Conservation (phyloP, 2,329 filamentous ascomycete genomes). For the Chrysoporthe austroafricana region DNA sequence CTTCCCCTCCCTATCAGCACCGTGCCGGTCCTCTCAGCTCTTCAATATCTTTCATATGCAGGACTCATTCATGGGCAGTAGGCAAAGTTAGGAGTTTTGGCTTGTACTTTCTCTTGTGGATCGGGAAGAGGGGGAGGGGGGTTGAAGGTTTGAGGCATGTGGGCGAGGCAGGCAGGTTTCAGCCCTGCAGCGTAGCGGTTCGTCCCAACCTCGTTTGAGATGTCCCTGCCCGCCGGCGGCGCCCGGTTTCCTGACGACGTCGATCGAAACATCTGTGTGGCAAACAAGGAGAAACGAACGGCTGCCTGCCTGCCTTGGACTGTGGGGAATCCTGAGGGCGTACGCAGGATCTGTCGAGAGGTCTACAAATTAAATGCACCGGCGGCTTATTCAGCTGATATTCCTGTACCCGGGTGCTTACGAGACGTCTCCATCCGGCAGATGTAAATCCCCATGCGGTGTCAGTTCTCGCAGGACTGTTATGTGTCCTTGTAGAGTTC, state of each 20-base stretch:
- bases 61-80: background rate
- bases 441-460: background rate
- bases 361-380: background rate
- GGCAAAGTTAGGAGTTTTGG: background rate
- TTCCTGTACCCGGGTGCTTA: background rate
- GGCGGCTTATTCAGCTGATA: background rate
- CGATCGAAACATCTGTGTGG: background rate
- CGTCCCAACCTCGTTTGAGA: constrained; percentile 1
- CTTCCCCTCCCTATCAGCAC: background rate
- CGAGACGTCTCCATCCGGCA: background rate
- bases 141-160: background rate
- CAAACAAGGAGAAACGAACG: background rate
- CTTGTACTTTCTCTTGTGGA: no score
- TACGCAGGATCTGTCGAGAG: background rate
- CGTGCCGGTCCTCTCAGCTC: background rate
- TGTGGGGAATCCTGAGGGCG: background rate
- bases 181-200: background rate
- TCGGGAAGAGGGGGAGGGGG: no score
- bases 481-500: no score
- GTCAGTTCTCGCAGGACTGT: no score
- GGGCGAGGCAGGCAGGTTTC: background rate
- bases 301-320: constrained; percentile 2
- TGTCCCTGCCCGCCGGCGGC: background rate
- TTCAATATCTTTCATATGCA: background rate
- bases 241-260: background rate